A percentile compares a stretch with the other conserved stretches of the same genome.
Conservation (phyloP, 106 monocot genomes). For the Dioscorea zingiberensis region DNA sequence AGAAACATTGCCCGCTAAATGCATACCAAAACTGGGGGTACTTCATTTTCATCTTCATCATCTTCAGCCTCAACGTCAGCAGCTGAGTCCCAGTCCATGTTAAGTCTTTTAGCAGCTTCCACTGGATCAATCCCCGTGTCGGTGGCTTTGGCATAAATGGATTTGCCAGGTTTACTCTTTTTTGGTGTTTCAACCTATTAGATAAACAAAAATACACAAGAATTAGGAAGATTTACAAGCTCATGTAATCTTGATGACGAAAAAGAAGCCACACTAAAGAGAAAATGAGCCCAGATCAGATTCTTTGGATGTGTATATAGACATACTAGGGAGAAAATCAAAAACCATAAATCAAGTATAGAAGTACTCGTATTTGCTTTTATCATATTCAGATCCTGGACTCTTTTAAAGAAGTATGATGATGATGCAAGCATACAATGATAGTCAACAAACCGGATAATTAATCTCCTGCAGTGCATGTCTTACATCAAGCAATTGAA, state of each 20-base stretch:
- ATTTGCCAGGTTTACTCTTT: constrained; percentile 56
- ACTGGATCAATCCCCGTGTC: constrained; percentile 81
- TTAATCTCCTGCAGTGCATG: too few species aligned
- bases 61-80: constrained; percentile 66
- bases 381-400: background rate
- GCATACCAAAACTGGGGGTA: constrained; percentile 76
- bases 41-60: constrained; percentile 53
- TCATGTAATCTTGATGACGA: background rate
- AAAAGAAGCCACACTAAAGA: too few species aligned
- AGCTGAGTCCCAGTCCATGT: constrained; percentile 90
- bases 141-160: constrained; percentile 80
- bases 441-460: too few species aligned
- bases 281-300: background rate
- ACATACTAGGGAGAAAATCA: background rate
- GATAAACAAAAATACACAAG: background rate
- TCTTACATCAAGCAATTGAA: too few species aligned
- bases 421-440: too few species aligned
- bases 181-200: constrained; percentile 55
- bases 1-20: too few species aligned
- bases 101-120: constrained; percentile 77
- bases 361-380: background rate
- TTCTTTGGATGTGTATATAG: background rate
- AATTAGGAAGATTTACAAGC: background rate
- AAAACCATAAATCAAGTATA: background rate
- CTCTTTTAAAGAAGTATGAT: background rate